Evolutionary conservation across 768 basidiomycete species (phyloP).

Genomic region (Serpula lacrymans): DNA sequence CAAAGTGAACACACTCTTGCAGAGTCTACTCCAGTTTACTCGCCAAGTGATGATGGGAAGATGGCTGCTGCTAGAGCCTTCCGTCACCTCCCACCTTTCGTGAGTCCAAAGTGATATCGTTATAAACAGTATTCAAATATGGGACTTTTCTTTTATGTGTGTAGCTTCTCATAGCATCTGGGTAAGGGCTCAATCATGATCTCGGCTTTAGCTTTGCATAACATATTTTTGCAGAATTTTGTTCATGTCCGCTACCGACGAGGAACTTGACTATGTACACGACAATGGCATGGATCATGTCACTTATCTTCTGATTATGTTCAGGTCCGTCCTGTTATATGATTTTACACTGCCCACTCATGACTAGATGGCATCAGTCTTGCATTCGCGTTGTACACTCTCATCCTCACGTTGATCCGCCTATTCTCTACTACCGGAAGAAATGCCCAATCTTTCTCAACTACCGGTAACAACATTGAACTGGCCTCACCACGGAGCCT

Average conservation of each 20-base stretch:
- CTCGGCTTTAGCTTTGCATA: not conserved
- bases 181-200: not conserved
- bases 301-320: constrained; percentile 76
- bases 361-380: not conserved
- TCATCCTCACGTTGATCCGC: constrained; percentile 62
- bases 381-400: constrained; percentile 69
- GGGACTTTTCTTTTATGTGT: too few relatives aligned
- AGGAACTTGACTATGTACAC: constrained; percentile 69
- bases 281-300: constrained; percentile 80
- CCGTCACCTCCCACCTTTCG: constrained; percentile 78
- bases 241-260: constrained; percentile 88
- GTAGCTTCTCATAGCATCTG: too few relatives aligned
- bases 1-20: constrained; percentile 61
- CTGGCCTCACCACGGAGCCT: constrained; percentile 29
- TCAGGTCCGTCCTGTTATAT: constrained; percentile 43
- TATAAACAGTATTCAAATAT: too few relatives aligned
- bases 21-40: constrained; percentile 8
- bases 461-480: constrained; percentile 38
- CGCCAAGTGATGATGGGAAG: constrained; percentile 18
- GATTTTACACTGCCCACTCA: constrained; percentile 4
- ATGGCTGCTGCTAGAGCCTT: constrained; percentile 51
- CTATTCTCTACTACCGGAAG: constrained; percentile 58
- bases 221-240: constrained; percentile 45
- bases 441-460: constrained; percentile 37
- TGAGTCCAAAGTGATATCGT: constrained; percentile 38